phyloP scores from a whole-genome alignment of 2,329 filamentous ascomycete species.

The Cercospora beticola region DNA sequence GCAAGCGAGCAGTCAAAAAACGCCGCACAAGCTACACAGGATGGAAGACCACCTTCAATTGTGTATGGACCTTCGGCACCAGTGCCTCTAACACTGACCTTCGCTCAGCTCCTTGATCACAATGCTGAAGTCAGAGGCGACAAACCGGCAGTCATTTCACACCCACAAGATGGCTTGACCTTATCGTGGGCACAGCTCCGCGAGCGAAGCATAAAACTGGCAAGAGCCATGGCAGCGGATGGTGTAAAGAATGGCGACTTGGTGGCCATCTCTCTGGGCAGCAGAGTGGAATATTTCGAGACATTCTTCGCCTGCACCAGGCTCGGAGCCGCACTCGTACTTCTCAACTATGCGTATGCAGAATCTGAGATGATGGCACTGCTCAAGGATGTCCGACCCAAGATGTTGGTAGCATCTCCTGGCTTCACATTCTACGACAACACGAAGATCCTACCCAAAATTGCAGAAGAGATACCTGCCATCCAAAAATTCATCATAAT shows the following conservation, averaged over 20 bases:
- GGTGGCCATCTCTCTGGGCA: constrained; percentile 35
- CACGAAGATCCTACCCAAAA: constrained; percentile 53
- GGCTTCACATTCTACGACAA: constrained; percentile 64
- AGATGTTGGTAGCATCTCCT: constrained; percentile 66
- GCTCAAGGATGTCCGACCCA: constrained; percentile 68
- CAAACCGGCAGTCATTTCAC: constrained; percentile 31
- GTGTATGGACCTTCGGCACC: constrained; percentile 33
- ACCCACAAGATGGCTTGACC: constrained; percentile 28
- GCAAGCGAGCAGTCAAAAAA: constrained; percentile 2
- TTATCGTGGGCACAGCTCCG: constrained; percentile 29
- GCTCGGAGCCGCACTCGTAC: constrained; percentile 54
- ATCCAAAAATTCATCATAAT: constrained; percentile 58
- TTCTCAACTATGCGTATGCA: constrained; percentile 74
- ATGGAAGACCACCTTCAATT: constrained; percentile 31
- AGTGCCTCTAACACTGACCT: constrained; percentile 34
- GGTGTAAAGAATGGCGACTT: constrained; percentile 33
- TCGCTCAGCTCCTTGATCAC: constrained; percentile 32
- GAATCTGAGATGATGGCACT: constrained; percentile 67
- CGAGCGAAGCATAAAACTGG: constrained; percentile 31
- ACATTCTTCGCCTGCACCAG: constrained; percentile 38
- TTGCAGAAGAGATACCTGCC: constrained; percentile 44
- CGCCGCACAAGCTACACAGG: constrained; percentile 6
- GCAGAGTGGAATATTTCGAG: constrained; percentile 35
- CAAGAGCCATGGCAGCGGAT: constrained; percentile 32
- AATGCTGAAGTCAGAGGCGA: constrained; percentile 32